Conservation (phyloP, 2,329 filamentous ascomycete species). For the Tolypocladium amazonense region DNA sequence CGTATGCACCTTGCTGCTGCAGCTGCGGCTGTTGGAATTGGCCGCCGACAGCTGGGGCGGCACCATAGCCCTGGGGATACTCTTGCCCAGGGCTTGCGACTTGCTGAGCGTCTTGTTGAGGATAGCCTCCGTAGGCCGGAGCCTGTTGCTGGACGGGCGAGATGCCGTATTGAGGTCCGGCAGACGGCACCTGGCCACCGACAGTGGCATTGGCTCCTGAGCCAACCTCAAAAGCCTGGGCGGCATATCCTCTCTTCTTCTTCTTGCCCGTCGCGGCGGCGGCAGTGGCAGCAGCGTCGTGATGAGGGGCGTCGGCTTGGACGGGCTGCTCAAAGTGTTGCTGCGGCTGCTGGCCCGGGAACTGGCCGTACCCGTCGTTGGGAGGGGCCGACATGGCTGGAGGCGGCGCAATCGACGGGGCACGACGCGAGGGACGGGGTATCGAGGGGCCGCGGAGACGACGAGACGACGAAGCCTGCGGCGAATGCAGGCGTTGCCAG, state of each 20-base stretch:
- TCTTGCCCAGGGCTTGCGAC: conserved; percentile 28
- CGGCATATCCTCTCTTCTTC: conserved; percentile 93
- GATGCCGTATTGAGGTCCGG: conserved; percentile 34
- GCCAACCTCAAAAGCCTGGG: conserved; percentile 88
- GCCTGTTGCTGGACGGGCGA: conserved; percentile 28
- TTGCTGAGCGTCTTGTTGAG: conserved; percentile 36
- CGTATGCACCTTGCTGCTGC: conserved; percentile 26
- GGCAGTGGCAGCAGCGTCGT: conserved; percentile 9
- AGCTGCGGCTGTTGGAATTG: conserved; percentile 5
- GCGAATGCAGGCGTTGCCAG: conserved; percentile 3
- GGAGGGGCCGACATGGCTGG: conserved; percentile 47
- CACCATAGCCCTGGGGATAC: conserved; percentile 31
- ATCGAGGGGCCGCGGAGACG: not conserved
- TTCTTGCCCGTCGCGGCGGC: conserved; percentile 49
- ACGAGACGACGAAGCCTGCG: conserved; percentile 4
- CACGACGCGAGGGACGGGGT: not conserved
- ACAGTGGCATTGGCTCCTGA: conserved; percentile 67
- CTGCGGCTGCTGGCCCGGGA: conserved; percentile 30
- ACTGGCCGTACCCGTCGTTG: conserved; percentile 43
- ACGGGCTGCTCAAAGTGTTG: conserved; percentile 30
- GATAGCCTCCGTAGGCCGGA: conserved; percentile 49
- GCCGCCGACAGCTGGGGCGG: conserved; percentile 24
- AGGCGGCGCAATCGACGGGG: conserved; percentile 7
- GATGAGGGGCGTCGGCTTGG: conserved; percentile 20
- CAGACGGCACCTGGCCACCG: conserved; percentile 33